Evolutionary conservation across 176 grass and related monocot genomes (phyloP), one percentile per base, ranked within the genome.

Genomic region (Echinochloa phyllopogon): DNA sequence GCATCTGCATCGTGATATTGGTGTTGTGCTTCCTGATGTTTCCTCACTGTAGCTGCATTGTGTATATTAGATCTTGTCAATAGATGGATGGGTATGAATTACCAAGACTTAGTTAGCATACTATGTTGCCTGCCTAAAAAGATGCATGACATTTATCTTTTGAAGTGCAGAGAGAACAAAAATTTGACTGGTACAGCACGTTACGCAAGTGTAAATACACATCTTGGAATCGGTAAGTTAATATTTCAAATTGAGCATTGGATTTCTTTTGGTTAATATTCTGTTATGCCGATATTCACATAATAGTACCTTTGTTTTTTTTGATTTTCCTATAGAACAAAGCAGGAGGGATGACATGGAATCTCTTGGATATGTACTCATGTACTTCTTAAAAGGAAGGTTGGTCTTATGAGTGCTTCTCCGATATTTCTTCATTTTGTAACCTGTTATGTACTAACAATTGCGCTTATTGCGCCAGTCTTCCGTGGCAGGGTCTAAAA

Each of bases 311-410:
- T 6, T 67, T 41, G 2, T 41, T 45, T 89, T 86, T 74, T 81
- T 23, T 83, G 64, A 55, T 36, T 77, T 83, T 74, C 37, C 45
- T 63, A 62, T 53, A 97, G 95, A 97, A 69, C 95, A 97, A 93
- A 93, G 95, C 86, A 94, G 95, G 82, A 97, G 92, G 86, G 95
- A 97, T 79, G 95, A 97, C 75, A 70, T 97, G 57, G 95, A 97
- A 93, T 97, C 95, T 62, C 90, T 97, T 87, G 95, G 95, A 86
- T 97, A 97, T 86, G 90, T 97, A 74, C 89, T 97, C 38, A 94
- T 94, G 95, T 97, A 97, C 58, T 94, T 97, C 63, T 89, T 97
- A 74, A 94, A 67, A 91, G 95, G 95, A 97, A 97, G 95, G 95
- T 97, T 77, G 10, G 90, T 87, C 62, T 44, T 84, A n/a, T 43